phyloP scores from a whole-genome alignment of 768 basidiomycete species.

The Hygrocybe coccinea region DNA sequence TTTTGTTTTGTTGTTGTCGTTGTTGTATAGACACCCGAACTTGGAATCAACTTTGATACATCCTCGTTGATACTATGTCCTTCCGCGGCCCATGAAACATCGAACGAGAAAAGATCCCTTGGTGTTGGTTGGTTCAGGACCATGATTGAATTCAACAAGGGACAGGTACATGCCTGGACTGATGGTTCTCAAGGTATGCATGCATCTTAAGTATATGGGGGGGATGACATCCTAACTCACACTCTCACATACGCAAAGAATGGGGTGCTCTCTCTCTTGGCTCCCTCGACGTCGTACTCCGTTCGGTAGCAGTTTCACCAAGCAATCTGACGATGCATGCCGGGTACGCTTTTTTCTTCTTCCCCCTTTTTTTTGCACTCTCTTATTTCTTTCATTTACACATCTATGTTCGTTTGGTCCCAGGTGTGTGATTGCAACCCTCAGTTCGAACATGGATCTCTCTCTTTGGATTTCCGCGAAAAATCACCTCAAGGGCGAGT shows the following conservation, averaged over 20 bases:
- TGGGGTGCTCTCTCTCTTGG: slow-evolving; percentile 68
- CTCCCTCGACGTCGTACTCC: slow-evolving; percentile 63
- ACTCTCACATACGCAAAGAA: too few relatives aligned
- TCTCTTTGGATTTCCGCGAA: slow-evolving; percentile 62
- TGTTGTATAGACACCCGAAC: slow-evolving; percentile 74
- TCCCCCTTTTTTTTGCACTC: background rate
- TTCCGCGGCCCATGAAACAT: slow-evolving; percentile 25
- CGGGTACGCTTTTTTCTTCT: slow-evolving; percentile 41
- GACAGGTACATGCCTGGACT: slow-evolving; percentile 39
- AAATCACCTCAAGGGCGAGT: slow-evolving; percentile 69
- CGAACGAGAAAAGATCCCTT: slow-evolving; percentile 24
- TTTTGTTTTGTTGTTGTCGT: too few relatives aligned
- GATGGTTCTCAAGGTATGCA: slow-evolving; percentile 48
- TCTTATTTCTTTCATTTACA: too few relatives aligned
- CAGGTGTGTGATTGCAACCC: slow-evolving; percentile 63
- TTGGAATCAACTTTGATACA: slow-evolving; percentile 62
- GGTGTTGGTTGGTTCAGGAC: slow-evolving; percentile 68
- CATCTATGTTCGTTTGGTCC: too few relatives aligned
- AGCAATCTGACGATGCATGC: slow-evolving; percentile 54
- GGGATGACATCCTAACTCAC: too few relatives aligned
- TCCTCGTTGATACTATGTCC: slow-evolving; percentile 49
- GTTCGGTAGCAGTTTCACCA: slow-evolving; percentile 61
- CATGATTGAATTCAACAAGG: slow-evolving; percentile 57
- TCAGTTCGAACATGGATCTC: slow-evolving; percentile 74
- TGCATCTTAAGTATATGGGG: background rate